Evolutionary conservation across 139 green algal genomes (phyloP).

Genomic region (Coelastrella sp.): DNA sequence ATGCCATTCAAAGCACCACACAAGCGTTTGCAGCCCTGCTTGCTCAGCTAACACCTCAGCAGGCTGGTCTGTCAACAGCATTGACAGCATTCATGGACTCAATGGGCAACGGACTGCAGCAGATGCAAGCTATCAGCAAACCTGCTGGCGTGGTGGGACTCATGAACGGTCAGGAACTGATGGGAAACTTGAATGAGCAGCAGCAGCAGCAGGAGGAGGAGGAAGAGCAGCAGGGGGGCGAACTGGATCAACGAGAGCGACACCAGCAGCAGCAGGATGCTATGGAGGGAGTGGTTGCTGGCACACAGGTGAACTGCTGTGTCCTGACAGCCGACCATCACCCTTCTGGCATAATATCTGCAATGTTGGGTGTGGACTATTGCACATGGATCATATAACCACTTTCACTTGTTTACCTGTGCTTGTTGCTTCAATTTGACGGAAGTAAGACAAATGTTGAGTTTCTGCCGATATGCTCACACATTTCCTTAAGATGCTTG

Average conservation of each 20-base stretch:
- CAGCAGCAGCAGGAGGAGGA: background rate
- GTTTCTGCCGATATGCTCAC: too few species aligned
- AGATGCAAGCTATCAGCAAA: too few species aligned
- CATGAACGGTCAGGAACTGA: background rate
- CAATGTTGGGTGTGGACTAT: too few species aligned
- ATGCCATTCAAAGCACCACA: too few species aligned
- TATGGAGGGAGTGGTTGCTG: background rate
- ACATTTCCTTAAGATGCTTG: too few species aligned
- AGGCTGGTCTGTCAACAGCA: background rate
- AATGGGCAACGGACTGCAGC: too few species aligned
- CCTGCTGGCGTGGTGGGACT: background rate
- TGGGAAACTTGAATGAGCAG: background rate
- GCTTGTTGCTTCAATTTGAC: too few species aligned
- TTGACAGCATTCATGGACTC: background rate
- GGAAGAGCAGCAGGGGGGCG: background rate
- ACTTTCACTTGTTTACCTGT: too few species aligned
- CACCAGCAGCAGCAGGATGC: background rate
- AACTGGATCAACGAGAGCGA: background rate
- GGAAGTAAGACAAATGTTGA: too few species aligned
- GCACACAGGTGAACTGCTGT: slow-evolving; percentile 1
- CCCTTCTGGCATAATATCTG: too few species aligned
- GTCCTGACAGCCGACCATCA: too few species aligned
- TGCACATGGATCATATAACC: too few species aligned
- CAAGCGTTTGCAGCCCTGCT: background rate
- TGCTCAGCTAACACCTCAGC: background rate